A percentile compares a stretch with the other conserved stretches of the same genome.
These are phyloP conservation scores for Hirsutella rhossiliensis DNA, from an alignment of 2,329 filamentous ascomycete genomes.

Conservation along the genomic window DNA sequence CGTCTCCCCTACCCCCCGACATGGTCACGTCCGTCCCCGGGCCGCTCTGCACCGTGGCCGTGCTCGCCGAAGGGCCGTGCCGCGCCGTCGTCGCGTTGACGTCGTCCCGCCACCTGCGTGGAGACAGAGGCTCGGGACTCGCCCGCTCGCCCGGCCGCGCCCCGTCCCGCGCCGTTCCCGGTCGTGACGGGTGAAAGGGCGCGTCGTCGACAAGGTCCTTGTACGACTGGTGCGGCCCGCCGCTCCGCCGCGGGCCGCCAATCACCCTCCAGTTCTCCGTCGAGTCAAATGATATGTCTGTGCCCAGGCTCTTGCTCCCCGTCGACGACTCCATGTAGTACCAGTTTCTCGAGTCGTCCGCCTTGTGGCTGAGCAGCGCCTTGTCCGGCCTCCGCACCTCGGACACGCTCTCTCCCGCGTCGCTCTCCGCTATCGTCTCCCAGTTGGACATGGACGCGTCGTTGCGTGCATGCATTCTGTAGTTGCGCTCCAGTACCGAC, in stretches of 20 bases:
- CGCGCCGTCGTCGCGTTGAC: background rate
- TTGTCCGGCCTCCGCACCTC: conserved; percentile 13
- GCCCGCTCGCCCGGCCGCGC: conserved; percentile 2
- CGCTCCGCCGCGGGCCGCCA: background rate
- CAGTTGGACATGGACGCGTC: conserved; percentile 8
- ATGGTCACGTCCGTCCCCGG: conserved; percentile 1
- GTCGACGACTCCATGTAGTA: conserved; percentile 11
- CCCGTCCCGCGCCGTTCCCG: conserved; percentile 10
- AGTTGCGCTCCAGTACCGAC: conserved; percentile 3
- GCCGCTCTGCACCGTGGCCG: background rate
- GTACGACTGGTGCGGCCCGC: conserved; percentile 15
- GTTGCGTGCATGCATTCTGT: conserved; percentile 1
- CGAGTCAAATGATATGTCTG: conserved; percentile 21
- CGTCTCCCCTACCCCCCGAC: conserved; percentile 5
- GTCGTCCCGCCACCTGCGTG: conserved; percentile 4
- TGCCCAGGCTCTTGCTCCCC: conserved; percentile 11
- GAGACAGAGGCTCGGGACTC: conserved; percentile 5
- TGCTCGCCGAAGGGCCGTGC: background rate
- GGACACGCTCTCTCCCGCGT: conserved; percentile 11
- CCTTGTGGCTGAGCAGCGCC: conserved; percentile 5
- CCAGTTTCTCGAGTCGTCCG: conserved; percentile 9
- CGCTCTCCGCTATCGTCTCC: conserved; percentile 9
- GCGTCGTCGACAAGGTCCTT: conserved; percentile 20
- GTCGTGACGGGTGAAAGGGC: conserved; percentile 26
- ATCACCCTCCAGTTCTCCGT: conserved; percentile 24